phyloP scores from a whole-genome alignment of 1,284 basidiomycete genomes.

The Salmacisia buchloeana region DNA sequence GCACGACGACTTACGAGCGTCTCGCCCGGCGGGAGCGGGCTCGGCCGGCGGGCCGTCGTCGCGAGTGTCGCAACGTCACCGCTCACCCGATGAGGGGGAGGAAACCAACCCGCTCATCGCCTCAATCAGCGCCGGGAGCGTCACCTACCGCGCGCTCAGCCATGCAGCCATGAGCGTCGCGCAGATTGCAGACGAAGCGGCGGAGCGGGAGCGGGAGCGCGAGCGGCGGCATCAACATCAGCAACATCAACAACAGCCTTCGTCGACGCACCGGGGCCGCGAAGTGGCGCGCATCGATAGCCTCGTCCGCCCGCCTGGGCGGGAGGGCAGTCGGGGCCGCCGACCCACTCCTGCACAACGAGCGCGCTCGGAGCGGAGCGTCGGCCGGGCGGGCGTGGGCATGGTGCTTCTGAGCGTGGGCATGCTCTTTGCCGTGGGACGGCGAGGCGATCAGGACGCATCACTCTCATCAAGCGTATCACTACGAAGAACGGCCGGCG shows the following conservation, averaged over 20 bases:
- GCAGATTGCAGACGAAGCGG: conserved; percentile 29
- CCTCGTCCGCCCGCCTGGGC: not conserved
- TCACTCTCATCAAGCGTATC: too few relatives aligned
- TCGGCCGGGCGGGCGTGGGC: conserved; percentile 10
- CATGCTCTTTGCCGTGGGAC: conserved; percentile 8
- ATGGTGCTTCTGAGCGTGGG: conserved; percentile 19
- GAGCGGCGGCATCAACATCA: not conserved
- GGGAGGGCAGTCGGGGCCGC: not conserved
- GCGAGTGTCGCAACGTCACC: not conserved
- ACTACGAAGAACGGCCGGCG: too few relatives aligned
- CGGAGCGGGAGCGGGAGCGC: conserved; percentile 1
- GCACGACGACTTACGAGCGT: not conserved
- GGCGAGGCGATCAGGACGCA: too few relatives aligned
- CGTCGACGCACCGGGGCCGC: not conserved
- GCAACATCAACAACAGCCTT: not conserved
- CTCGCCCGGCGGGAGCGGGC: too few relatives aligned
- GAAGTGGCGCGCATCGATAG: not conserved
- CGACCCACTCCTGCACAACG: not conserved
- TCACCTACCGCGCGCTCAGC: conserved; percentile 25
- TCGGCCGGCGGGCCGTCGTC: too few relatives aligned
- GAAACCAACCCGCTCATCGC: not conserved
- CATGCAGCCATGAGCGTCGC: conserved; percentile 33
- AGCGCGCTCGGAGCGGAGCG: not conserved
- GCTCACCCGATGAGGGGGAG: not conserved
- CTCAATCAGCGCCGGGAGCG: not conserved